Evolutionary conservation across 495 filamentous ascomycete genomes (phyloP), one percentile per base, ranked within the genome.

Genomic region (Penicillium turbatum): DNA sequence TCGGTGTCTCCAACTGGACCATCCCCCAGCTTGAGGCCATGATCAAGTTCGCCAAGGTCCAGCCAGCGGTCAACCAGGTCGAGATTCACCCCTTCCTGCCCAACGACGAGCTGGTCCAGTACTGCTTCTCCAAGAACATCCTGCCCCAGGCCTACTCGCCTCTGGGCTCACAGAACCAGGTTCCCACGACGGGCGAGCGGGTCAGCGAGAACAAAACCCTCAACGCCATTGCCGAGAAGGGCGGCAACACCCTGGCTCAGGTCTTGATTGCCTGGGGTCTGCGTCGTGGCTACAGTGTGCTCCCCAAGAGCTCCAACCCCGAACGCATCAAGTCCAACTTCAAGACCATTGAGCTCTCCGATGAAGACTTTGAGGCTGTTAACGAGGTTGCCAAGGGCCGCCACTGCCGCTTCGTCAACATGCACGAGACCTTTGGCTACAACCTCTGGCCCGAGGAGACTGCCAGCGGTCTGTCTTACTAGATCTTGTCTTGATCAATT

Each of bases 41-140:
- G 51, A 66, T 89, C 31, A 74, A 82, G 61, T 87, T 80, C 17
- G 85, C 88, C 51, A 85, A 79, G 58, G 65, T 84, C 39, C 66
- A 73, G 46, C 91, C 91, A 0, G 84, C 78, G 17, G 77, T 90
- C 68, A 96, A 96, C 79, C 90, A 96, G 78, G 86, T 96, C 61
- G 91, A 97, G 70, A 90, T 86, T 64, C 88, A 96, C 70, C 87
- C 89, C n/a, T 96, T 96, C 74, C 78, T 97, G 48, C 90, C 93
- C 72, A 90, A 87, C 72, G 67, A 71, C 7, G 74, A 77, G 45
- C 73, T 96, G 48, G 53, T 95, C 7, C 62, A 79, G 17, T 90
- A 82, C 75, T 85, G 86, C 67, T 82, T 82, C 66, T 73, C 82
- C 68, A 75, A 92, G 60, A 72, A 76, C 60, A 92, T 97, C 63